Conservation (phyloP, 2,329 filamentous ascomycete genomes). For the Penicillium hordei region DNA sequence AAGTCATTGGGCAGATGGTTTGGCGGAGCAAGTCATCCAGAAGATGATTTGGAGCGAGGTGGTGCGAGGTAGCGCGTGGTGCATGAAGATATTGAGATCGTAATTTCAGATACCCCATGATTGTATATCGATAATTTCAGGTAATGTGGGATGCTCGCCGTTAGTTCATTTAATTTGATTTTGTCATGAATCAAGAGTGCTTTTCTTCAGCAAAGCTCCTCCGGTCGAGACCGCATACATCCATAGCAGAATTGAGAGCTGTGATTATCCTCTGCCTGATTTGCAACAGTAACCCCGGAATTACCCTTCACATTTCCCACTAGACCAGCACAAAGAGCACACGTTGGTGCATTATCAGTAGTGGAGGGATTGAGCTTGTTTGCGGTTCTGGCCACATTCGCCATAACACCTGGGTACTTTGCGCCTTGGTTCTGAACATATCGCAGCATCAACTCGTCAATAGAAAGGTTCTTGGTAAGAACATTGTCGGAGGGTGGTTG, state of each 20-base stretch:
- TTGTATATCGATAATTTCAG: constrained; percentile 3
- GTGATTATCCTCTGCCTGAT: constrained; percentile 55
- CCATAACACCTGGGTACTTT: constrained; percentile 85
- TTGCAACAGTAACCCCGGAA: constrained; percentile 50
- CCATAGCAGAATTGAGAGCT: constrained; percentile 43
- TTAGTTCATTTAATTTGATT: constrained; percentile 21
- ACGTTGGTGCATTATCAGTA: constrained; percentile 44
- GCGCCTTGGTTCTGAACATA: constrained; percentile 86
- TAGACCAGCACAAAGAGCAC: constrained; percentile 68
- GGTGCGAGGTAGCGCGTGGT: constrained; percentile 14
- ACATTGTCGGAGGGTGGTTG: constrained; percentile 37
- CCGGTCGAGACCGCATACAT: constrained; percentile 43
- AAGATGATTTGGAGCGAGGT: constrained; percentile 33
- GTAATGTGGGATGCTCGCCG: not conserved
- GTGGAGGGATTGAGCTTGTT: constrained; percentile 65
- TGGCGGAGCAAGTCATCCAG: constrained; percentile 27
- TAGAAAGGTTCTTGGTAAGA: constrained; percentile 65
- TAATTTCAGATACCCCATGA: constrained; percentile 14
- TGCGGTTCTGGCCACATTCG: constrained; percentile 92
- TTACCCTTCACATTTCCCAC: constrained; percentile 64
- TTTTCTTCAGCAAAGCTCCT: constrained; percentile 18
- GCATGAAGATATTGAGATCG: not conserved
- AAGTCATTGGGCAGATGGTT: constrained; percentile 32
- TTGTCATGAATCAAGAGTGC: not conserved
- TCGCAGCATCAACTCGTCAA: constrained; percentile 83